These are phyloP conservation scores for Tricholoma matsutake DNA, from an alignment of 768 basidiomycete species.

Conservation along the genomic window DNA sequence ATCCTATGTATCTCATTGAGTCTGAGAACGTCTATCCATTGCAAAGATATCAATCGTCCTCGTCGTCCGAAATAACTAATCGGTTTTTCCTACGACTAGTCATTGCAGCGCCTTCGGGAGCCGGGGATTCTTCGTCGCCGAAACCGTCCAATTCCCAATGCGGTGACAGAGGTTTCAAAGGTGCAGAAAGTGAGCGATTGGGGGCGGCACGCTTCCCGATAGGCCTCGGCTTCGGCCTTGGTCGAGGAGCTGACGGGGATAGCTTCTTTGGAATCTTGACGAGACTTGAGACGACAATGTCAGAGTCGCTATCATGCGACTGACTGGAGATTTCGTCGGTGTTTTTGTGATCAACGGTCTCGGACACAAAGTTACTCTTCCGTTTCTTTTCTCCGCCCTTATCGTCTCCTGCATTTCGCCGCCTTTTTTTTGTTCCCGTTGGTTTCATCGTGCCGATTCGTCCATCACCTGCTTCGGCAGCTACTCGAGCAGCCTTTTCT, in stretches of 20 bases:
- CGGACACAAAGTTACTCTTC: constrained; percentile 26
- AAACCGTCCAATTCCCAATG: background rate
- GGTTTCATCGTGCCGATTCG: constrained; percentile 54
- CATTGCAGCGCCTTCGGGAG: constrained; percentile 1
- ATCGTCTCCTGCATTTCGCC: constrained; percentile 37
- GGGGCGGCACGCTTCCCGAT: constrained; percentile 7
- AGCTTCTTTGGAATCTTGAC: constrained; percentile 4
- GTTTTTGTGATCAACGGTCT: constrained; percentile 12
- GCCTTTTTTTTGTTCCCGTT: constrained; percentile 46
- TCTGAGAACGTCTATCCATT: background rate
- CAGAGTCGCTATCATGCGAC: constrained; percentile 23
- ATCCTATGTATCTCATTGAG: too few relatives aligned
- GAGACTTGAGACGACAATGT: constrained; percentile 1
- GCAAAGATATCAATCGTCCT: constrained; percentile 17
- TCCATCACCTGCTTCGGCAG: constrained; percentile 38
- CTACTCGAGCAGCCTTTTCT: constrained; percentile 47
- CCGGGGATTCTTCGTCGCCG: constrained; percentile 6
- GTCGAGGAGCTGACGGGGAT: constrained; percentile 36
- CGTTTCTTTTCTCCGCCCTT: constrained; percentile 29
- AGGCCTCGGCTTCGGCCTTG: constrained; percentile 42
- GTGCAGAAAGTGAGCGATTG: background rate
- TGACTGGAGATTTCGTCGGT: constrained; percentile 20
- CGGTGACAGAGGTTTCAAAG: background rate
- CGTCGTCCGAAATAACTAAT: constrained; percentile 33
- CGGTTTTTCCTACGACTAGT: constrained; percentile 22